A percentile compares a stretch with the other conserved stretches of the same genome.
These are phyloP conservation scores for Onygena corvina DNA, from an alignment of 2,329 filamentous ascomycete species.

Conservation along the genomic window DNA sequence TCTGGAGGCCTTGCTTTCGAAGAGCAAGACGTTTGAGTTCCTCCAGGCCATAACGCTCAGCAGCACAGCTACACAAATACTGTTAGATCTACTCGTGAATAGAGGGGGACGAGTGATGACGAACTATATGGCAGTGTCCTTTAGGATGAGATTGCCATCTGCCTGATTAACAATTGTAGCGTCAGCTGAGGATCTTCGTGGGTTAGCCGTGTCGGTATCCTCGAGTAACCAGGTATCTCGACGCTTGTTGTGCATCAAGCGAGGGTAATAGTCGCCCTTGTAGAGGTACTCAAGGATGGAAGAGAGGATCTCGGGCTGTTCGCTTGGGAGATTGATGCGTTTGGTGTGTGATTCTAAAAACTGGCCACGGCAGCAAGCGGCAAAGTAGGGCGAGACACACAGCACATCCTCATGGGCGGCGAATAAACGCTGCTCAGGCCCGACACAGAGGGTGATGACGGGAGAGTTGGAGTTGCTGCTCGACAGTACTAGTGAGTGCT, in stretches of 20 bases:
- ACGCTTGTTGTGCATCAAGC: constrained; percentile 68
- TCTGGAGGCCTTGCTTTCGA: constrained; percentile 79
- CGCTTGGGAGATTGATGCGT: constrained; percentile 67
- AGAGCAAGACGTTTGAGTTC: constrained; percentile 75
- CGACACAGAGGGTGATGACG: constrained; percentile 69
- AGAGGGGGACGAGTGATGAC: constrained; percentile 16
- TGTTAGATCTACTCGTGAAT: neutral
- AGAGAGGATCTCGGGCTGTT: constrained; percentile 83
- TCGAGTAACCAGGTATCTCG: constrained; percentile 75
- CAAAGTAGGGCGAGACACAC: constrained; percentile 66
- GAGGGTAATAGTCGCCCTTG: constrained; percentile 86
- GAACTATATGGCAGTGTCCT: constrained; percentile 77
- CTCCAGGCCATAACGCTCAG: constrained; percentile 69
- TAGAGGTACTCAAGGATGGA: constrained; percentile 84
- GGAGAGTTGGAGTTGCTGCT: constrained; percentile 48
- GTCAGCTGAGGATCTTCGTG: constrained; percentile 30
- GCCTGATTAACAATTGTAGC: constrained; percentile 58
- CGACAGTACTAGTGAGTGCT: neutral
- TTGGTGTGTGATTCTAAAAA: constrained; percentile 52
- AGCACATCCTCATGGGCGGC: constrained; percentile 84
- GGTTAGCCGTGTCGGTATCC: constrained; percentile 38
- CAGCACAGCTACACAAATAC: constrained; percentile 50
- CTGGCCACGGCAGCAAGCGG: constrained; percentile 49
- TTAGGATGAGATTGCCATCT: constrained; percentile 57
- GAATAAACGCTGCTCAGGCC: constrained; percentile 73